These are phyloP conservation scores for Dicorynia guianensis DNA, from an alignment of 306 rosid species.

Conservation along the genomic window DNA sequence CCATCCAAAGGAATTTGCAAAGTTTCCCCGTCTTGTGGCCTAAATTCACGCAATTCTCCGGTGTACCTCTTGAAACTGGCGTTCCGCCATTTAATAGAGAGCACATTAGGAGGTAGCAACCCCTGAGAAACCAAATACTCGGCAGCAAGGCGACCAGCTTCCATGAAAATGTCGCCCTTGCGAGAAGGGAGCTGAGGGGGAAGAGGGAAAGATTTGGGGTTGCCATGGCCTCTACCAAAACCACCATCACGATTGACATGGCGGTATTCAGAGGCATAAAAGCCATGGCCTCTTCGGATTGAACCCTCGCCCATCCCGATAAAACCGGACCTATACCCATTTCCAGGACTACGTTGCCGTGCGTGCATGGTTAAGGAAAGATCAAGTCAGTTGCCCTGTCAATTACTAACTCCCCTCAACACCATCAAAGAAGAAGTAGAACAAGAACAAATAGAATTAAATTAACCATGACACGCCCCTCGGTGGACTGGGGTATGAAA, in stretches of 20 bases:
- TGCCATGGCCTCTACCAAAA: constrained; percentile 55
- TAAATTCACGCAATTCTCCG: constrained; percentile 49
- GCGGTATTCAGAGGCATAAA: constrained; percentile 48
- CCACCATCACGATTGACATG: constrained; percentile 49
- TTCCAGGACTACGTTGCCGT: constrained; percentile 53
- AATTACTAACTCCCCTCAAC: too few species aligned
- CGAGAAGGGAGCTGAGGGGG: constrained; percentile 46
- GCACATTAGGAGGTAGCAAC: constrained; percentile 63
- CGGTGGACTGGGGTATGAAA: too few species aligned
- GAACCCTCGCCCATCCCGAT: constrained; percentile 54
- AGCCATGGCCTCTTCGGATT: constrained; percentile 43
- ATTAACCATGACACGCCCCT: too few species aligned
- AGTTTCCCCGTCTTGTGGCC: constrained; percentile 40
- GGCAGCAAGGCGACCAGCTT: constrained; percentile 94
- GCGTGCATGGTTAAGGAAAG: constrained; percentile 10
- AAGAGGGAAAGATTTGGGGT: constrained; percentile 50
- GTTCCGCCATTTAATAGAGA: constrained; percentile 62
- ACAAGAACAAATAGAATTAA: too few species aligned
- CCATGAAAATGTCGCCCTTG: constrained; percentile 69
- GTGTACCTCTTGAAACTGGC: constrained; percentile 57
- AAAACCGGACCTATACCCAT: constrained; percentile 65
- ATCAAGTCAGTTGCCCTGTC: too few species aligned
- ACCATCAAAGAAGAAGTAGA: too few species aligned
- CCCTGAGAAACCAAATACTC: constrained; percentile 93
- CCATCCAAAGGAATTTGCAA: constrained; percentile 53